Conservation (phyloP, 306 rosid genomes). For the Dryas alaskensis region DNA sequence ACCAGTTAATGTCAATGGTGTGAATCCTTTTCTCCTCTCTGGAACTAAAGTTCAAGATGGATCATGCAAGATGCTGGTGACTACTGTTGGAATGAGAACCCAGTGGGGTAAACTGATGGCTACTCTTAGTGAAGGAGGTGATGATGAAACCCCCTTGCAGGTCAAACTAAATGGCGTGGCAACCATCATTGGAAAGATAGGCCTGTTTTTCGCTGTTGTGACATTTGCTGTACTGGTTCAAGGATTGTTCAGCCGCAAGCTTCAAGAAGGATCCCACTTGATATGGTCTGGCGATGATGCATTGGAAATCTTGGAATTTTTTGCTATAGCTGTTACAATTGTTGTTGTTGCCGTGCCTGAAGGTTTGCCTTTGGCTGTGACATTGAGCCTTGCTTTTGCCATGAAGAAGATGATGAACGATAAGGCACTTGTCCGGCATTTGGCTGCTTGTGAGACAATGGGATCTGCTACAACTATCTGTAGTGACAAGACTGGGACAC, state of each 20-base stretch:
- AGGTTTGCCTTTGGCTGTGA: constrained; percentile 97
- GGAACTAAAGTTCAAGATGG: constrained; percentile 99
- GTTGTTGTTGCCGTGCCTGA: constrained; percentile 99
- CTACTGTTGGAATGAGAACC: constrained; percentile 98
- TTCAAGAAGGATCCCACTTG: constrained; percentile 76
- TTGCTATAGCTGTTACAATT: constrained; percentile 93
- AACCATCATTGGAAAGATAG: constrained; percentile 94
- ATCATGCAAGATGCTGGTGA: constrained; percentile 95
- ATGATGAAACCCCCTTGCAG: constrained; percentile 98
- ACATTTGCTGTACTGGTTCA: constrained; percentile 91
- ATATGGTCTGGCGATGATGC: constrained; percentile 86
- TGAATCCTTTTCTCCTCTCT: constrained; percentile 81
- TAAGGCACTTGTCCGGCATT: constrained; percentile 91
- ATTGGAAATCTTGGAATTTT: constrained; percentile 76
- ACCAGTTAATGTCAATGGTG: constrained; percentile 61
- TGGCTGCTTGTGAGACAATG: constrained; percentile 99
- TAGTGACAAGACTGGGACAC: constrained; percentile 96
- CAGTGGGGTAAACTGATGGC: constrained; percentile 99
- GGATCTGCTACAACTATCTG: constrained; percentile 95
- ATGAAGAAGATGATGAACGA: constrained; percentile 99
- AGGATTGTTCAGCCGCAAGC: constrained; percentile 79
- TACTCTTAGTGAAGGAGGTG: constrained; percentile 97
- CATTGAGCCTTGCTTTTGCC: constrained; percentile 96
- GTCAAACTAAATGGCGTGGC: constrained; percentile 99
- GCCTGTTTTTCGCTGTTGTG: constrained; percentile 86